Evolutionary conservation across 495 filamentous ascomycete species (phyloP).

Genomic region (Lentithecium fluviatile): DNA sequence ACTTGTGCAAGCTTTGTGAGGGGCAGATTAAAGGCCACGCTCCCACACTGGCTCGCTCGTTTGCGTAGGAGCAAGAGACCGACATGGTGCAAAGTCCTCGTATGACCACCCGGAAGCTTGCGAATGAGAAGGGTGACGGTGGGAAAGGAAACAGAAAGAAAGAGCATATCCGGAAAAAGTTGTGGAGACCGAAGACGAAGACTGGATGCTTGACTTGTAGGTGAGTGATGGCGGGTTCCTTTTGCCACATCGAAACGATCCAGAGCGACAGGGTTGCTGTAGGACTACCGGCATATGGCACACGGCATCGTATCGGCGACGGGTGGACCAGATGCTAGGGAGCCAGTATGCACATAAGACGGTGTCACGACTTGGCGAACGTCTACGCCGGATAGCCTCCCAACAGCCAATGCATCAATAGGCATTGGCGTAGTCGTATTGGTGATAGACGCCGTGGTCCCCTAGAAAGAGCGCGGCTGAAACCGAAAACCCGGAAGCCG

Average conservation of each 20-base stretch:
- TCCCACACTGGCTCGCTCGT: slow-evolving; percentile 28
- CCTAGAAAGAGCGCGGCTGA: no score
- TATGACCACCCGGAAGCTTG: not conserved
- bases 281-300: no score
- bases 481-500: not conserved
- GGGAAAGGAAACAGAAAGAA: slow-evolving; percentile 4
- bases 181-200: slow-evolving; percentile 30
- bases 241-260: no score
- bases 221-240: slow-evolving; percentile 8
- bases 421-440: no score
- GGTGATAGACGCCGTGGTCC: no score
- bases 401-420: no score
- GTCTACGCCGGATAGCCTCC: no score
- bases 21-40: not conserved
- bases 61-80: not conserved
- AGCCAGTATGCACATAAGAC: no score
- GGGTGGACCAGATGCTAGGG: no score
- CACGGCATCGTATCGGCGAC: no score
- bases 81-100: not conserved
- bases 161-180: slow-evolving; percentile 19
- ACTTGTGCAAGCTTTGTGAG: no score
- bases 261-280: not conserved
- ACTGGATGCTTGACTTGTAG: slow-evolving; percentile 33
- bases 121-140: not conserved
- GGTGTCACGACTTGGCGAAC: no score